phyloP scores from a whole-genome alignment of 345 rosid species.

The Pistacia vera region DNA sequence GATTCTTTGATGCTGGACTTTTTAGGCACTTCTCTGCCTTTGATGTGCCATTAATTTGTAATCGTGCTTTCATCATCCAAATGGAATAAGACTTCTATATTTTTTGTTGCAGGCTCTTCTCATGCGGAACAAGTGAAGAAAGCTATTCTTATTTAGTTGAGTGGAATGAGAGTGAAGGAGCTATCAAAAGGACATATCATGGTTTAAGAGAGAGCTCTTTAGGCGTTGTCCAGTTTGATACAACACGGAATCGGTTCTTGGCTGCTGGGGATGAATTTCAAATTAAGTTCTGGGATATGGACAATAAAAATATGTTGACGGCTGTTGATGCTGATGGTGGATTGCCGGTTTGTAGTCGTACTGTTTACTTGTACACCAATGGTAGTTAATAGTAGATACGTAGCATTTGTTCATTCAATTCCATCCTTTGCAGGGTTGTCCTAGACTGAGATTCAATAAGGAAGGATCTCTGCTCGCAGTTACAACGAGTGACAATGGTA shows the following conservation, averaged over 20 bases:
- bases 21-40: background rate
- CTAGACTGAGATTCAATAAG: constrained; percentile 63
- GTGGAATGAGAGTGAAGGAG: constrained; percentile 77
- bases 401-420: background rate
- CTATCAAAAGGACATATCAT: constrained; percentile 49
- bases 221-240: constrained; percentile 67
- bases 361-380: background rate
- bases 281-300: constrained; percentile 78
- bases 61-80: background rate
- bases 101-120: constrained; percentile 52
- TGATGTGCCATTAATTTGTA: background rate
- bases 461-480: constrained; percentile 64
- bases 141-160: constrained; percentile 68
- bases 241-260: constrained; percentile 61
- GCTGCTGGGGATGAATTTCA: constrained; percentile 71
- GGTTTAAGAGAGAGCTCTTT: constrained; percentile 61
- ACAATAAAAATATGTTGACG: constrained; percentile 41
- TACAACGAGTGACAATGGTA: constrained; percentile 59
- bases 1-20: background rate
- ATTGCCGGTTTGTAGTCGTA: constrained; percentile 46
- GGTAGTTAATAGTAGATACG: background rate
- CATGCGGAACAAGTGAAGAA: constrained; percentile 74
- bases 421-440: constrained; percentile 50
- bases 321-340: constrained; percentile 65
- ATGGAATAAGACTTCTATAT: background rate